phyloP scores from a whole-genome alignment of 306 rosid genomes.

The Styphnolobium japonicum region DNA sequence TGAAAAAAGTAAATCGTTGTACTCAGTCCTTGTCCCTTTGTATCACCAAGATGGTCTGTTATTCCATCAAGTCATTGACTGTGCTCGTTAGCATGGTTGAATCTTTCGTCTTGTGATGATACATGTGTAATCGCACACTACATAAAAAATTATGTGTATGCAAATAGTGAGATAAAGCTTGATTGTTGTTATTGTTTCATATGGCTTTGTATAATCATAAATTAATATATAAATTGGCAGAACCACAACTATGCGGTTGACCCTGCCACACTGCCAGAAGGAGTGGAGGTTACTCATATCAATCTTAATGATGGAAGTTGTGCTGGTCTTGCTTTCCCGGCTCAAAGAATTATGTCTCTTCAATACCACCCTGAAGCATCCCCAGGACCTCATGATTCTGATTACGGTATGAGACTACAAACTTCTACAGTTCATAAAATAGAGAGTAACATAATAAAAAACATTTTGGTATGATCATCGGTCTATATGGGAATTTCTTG shows the following conservation, averaged over 20 bases:
- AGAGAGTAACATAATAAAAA: no score
- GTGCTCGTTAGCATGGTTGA: no score
- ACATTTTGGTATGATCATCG: background rate
- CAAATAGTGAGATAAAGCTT: no score
- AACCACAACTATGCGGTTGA: slow-evolving; percentile 94
- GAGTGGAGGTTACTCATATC: slow-evolving; percentile 83
- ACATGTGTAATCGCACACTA: no score
- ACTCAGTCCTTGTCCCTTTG: no score
- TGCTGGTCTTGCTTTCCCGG: slow-evolving; percentile 87
- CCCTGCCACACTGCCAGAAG: slow-evolving; percentile 75
- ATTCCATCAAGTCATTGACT: no score
- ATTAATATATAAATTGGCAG: slow-evolving; percentile 44
- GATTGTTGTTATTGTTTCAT: background rate
- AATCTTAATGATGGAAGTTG: slow-evolving; percentile 90
- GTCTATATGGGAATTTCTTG: background rate
- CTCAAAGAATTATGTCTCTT: slow-evolving; percentile 75
- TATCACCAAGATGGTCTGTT: no score
- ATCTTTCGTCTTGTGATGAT: no score
- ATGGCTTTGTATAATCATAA: background rate
- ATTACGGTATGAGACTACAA: slow-evolving; percentile 49
- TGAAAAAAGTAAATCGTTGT: no score
- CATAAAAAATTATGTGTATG: no score
- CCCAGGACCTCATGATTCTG: slow-evolving; percentile 99
- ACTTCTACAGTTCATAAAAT: background rate
- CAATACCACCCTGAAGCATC: slow-evolving; percentile 99